Percentiles rank a stretch among this genome's conserved stretches.
Evolutionary conservation across 768 basidiomycete genomes (phyloP).

Genomic region (Phanerodontia chrysosporium): DNA sequence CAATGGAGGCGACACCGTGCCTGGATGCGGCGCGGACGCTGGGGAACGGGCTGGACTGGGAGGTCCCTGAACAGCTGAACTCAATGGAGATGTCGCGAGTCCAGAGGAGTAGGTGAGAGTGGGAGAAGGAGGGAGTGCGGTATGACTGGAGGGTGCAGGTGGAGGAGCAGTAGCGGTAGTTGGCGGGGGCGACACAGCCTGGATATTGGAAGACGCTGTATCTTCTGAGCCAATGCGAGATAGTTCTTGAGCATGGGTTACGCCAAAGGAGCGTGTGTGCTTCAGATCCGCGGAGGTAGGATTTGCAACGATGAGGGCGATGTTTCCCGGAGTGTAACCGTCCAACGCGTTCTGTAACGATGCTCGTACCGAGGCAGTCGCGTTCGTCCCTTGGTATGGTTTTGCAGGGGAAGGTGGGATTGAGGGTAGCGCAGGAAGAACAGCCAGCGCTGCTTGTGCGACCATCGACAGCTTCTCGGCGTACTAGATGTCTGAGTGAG

Average conservation of each 20-base stretch:
- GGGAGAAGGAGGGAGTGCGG: not conserved
- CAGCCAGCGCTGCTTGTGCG: conserved; percentile 62
- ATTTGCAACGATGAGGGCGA: conserved; percentile 44
- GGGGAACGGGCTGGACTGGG: not conserved
- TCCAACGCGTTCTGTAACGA: conserved; percentile 77
- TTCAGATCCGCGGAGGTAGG: conserved; percentile 50
- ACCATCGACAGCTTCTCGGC: conserved; percentile 76
- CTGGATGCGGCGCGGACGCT: conserved; percentile 16
- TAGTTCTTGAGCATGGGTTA: conserved; percentile 76
- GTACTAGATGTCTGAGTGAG: conserved; percentile 42
- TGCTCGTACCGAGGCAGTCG: conserved; percentile 67
- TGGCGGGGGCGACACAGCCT: conserved; percentile 42
- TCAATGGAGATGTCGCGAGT: conserved; percentile 4
- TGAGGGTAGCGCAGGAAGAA: conserved; percentile 58
- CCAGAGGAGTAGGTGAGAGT: conserved; percentile 11
- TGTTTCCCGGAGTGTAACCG: conserved; percentile 67
- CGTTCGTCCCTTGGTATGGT: conserved; percentile 59
- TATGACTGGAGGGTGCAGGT: conserved; percentile 9
- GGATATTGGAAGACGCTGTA: conserved; percentile 28
- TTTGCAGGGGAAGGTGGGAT: conserved; percentile 54
- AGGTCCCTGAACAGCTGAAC: not conserved
- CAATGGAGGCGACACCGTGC: conserved; percentile 20
- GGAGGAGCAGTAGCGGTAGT: conserved; percentile 8
- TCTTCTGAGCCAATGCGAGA: conserved; percentile 43
- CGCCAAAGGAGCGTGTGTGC: conserved; percentile 80